These are phyloP conservation scores for Mycena indigotica DNA, from an alignment of 768 basidiomycete species.

Conservation along the genomic window DNA sequence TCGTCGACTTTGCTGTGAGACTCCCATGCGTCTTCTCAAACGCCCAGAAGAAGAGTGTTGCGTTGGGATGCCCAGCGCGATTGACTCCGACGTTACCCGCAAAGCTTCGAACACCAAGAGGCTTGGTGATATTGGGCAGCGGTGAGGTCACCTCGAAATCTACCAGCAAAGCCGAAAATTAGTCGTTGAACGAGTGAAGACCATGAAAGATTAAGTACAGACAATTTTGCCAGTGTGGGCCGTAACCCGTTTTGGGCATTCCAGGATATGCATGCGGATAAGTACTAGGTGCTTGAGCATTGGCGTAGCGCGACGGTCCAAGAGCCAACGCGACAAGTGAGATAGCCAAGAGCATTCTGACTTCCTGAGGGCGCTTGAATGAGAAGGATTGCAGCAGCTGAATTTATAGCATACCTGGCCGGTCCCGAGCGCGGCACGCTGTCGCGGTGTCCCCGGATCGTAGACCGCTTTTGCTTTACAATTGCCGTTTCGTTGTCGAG, in stretches of 20 bases:
- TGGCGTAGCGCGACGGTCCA: background rate
- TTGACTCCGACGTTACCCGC: conserved; percentile 68
- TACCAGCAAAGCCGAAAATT: conserved; percentile 25
- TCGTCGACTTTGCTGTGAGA: conserved; percentile 40
- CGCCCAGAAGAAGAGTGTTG: conserved; percentile 68
- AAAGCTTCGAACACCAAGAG: conserved; percentile 45
- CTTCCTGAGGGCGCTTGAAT: no score
- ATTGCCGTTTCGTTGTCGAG: no score
- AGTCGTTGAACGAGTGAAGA: background rate
- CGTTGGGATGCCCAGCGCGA: conserved; percentile 58
- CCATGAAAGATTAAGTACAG: conserved; percentile 22
- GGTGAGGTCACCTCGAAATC: conserved; percentile 61
- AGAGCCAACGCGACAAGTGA: background rate
- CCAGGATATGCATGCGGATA: conserved; percentile 55
- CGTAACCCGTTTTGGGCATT: conserved; percentile 48
- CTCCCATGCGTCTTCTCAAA: conserved; percentile 64
- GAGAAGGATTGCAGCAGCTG: no score
- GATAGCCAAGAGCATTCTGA: background rate
- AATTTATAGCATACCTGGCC: no score
- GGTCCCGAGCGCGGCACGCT: no score
- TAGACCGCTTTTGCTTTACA: no score
- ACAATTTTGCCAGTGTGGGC: conserved; percentile 66
- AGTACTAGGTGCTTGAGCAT: conserved; percentile 33
- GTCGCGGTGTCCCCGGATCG: no score
- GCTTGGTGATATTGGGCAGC: conserved; percentile 62